Conservation (phyloP, 345 rosid genomes). For the Eucalyptus pumila region DNA sequence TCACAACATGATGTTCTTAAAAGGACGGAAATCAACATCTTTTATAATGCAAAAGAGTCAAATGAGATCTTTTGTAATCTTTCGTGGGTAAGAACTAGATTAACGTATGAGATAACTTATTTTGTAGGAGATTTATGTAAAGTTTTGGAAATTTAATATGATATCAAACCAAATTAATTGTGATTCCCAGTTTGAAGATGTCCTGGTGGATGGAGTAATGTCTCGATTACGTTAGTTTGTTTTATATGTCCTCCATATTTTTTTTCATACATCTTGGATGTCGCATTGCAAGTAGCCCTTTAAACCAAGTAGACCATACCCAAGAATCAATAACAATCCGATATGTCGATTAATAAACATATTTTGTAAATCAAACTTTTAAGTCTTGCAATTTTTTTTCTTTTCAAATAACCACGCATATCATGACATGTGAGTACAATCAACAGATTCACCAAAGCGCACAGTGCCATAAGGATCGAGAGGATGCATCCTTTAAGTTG, state of each 20-base stretch:
- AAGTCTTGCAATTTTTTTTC: background rate
- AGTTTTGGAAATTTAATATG: background rate
- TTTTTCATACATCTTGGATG: background rate
- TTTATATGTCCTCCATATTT: background rate
- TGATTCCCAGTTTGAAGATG: background rate
- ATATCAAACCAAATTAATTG: background rate
- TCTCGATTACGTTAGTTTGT: background rate
- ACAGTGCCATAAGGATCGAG: fast-evolving
- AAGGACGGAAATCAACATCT: background rate
- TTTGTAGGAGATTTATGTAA: background rate
- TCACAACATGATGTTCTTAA: background rate
- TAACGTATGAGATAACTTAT: background rate
- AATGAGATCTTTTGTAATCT: background rate
- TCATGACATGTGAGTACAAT: background rate
- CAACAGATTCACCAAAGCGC: fast-evolving
- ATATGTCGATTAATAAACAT: background rate
- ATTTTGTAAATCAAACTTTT: background rate
- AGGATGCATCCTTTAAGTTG: background rate
- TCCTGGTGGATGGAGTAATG: background rate
- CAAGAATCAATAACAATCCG: background rate
- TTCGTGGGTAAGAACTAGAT: no score
- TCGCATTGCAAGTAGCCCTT: background rate
- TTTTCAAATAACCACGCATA: background rate
- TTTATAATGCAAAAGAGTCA: background rate
- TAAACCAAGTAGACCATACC: background rate